These are phyloP conservation scores for Collybia sordida DNA, from an alignment of 768 basidiomycete species.

Conservation along the genomic window DNA sequence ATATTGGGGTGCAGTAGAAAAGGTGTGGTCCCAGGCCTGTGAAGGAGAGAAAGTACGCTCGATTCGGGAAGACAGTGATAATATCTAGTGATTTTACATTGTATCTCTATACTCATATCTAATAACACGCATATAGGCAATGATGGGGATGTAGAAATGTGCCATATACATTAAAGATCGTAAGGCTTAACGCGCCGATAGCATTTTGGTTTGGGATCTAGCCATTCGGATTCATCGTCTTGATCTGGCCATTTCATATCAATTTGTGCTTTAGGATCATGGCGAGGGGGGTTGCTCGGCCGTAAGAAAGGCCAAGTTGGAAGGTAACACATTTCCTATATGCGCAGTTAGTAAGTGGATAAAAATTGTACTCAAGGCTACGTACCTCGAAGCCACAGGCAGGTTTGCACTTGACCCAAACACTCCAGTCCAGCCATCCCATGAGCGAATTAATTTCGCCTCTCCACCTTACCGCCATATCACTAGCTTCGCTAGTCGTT, in stretches of 20 bases:
- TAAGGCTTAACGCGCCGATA: conserved; percentile 1
- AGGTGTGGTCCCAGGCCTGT: conserved; percentile 34
- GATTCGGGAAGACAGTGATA: neutral
- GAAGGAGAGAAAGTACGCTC: neutral
- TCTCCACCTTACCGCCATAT: conserved; percentile 30
- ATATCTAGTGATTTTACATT: too few species aligned
- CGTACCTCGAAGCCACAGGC: conserved; percentile 44
- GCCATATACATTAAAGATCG: neutral
- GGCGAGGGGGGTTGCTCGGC: conserved; percentile 1
- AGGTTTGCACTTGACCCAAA: conserved; percentile 49
- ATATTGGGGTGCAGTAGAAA: conserved; percentile 42
- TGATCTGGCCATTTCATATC: too few species aligned
- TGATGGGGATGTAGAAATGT: neutral
- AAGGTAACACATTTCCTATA: conserved; percentile 41
- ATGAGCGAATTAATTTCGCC: conserved; percentile 34
- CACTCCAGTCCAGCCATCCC: conserved; percentile 52
- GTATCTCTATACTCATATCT: too few species aligned
- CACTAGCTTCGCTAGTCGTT: neutral
- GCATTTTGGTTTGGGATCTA: conserved; percentile 2
- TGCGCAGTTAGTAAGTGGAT: neutral
- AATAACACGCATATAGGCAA: neutral
- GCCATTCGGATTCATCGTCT: conserved; percentile 1
- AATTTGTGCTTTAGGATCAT: too few species aligned
- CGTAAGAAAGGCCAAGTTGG: conserved; percentile 42
- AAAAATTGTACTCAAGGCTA: neutral